Base-by-base conservation (phyloP, 345 rosid genomes). In the Dipteronia sinensis region DNA sequence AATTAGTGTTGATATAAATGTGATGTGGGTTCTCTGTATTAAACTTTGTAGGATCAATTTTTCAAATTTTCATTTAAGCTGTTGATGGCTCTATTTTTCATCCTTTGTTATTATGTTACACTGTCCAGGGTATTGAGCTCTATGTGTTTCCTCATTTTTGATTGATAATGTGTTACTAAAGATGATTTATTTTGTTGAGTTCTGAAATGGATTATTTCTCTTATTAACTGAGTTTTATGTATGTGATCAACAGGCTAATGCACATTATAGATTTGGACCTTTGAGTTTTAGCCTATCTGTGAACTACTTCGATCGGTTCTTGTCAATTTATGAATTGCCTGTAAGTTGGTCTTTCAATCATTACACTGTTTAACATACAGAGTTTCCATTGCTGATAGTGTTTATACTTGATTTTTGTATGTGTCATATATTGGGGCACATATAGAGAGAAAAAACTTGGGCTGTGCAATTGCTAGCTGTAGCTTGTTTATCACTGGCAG, bases 261-360 rank as follows among this genome's bases (percentile, higher is more conserved):
- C 86, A 56, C 84, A 86, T 76, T 87, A 74, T 76, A 77, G 79
- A 27, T 92, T 90, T 82, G 93, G 90, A 75, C 85, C 95, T 20
- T 68, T 83, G 79, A 81, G 88, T 80, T 42, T 85, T 27, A 89
- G 87, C 79, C 85, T 90, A 70, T 79, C 93, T 7, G n/a, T 85
- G 67, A 92, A 92, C 82, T 92, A 88, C 88, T 86, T 92, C 84
- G 93, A 92, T 79, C 87, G 95, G 8, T 90, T 92, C 85, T 80
- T 88, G 80, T 89, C 95, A 22, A 81, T 89, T 67, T 84, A 87
- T 84, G 88, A 90, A 55, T 75, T 92, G 59, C 87, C 92, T 64
- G 97, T 92, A 88, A 88, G 94, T 89, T 40, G 70, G 12, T 59
- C 38, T 51, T 55, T 71, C 63, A 2, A 65, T 44, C 38, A 42